Evolutionary conservation across 2,329 filamentous ascomycete genomes (phyloP).

Genomic region (Zelopaecilomyces penicillatus): DNA sequence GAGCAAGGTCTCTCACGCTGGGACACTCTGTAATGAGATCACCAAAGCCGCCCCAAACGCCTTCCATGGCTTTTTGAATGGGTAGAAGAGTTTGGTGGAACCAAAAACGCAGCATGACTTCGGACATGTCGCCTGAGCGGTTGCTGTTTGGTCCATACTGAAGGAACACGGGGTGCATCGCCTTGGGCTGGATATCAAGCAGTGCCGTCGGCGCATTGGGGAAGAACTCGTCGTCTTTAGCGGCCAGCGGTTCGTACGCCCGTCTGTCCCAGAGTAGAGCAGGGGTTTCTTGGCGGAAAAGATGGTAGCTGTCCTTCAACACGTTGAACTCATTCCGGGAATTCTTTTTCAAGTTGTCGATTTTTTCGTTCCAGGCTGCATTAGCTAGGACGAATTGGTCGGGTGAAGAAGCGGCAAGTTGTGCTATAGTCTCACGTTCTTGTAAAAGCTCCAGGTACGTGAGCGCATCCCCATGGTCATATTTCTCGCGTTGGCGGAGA

Average conservation of each 20-base stretch:
- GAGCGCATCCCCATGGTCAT: constrained; percentile 12
- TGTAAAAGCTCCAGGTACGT: constrained; percentile 25
- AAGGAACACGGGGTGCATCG: constrained; percentile 39
- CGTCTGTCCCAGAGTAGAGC: constrained; percentile 62
- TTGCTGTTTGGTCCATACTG: constrained; percentile 32
- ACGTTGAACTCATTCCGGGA: constrained; percentile 27
- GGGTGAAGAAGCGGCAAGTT: constrained; percentile 13
- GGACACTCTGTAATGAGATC: constrained; percentile 42
- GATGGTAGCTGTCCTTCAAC: constrained; percentile 45
- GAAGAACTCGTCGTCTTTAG: constrained; percentile 54
- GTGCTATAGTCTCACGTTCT: constrained; percentile 19
- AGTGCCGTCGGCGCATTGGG: constrained; percentile 51
- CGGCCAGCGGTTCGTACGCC: constrained; percentile 58
- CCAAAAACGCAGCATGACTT: constrained; percentile 35
- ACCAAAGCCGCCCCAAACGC: constrained; percentile 51
- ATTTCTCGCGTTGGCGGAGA: constrained; percentile 21
- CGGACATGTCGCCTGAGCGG: constrained; percentile 41
- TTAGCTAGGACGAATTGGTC: constrained; percentile 21
- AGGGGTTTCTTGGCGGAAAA: constrained; percentile 41
- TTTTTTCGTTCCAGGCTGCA: constrained; percentile 24
- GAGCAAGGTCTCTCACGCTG: constrained; percentile 37
- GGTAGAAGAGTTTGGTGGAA: constrained; percentile 38
- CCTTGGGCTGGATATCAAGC: constrained; percentile 58
- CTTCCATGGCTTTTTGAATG: constrained; percentile 37
- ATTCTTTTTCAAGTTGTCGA: constrained; percentile 26